Conservation (phyloP, 805 yeast genomes). For the Candida andamanensis region DNA sequence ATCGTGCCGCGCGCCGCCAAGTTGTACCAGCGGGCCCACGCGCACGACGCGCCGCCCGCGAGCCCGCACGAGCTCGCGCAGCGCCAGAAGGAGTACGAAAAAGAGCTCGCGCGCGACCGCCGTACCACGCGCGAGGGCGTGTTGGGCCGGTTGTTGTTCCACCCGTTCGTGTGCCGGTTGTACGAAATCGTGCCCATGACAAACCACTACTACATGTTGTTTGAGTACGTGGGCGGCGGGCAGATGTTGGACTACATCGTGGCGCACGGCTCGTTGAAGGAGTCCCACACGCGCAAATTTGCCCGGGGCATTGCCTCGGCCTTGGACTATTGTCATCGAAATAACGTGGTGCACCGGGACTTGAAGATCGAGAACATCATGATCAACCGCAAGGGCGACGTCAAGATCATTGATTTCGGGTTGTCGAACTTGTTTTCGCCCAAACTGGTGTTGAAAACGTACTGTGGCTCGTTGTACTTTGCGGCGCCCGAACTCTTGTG, state of each 20-base stretch:
- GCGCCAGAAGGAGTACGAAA: constrained; percentile 66
- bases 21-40: constrained; percentile 66
- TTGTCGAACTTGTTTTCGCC: constrained; percentile 80
- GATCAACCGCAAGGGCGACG: constrained; percentile 90
- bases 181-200: constrained; percentile 96
- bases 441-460: constrained; percentile 73
- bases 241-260: constrained; percentile 96
- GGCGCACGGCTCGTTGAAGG: constrained; percentile 91
- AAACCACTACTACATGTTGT: constrained; percentile 92
- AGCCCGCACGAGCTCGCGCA: constrained; percentile 53
- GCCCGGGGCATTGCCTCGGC: constrained; percentile 95
- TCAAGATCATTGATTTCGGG: constrained; percentile 95
- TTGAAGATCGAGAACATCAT: constrained; percentile 93
- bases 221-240: constrained; percentile 96
- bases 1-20: constrained; percentile 88
- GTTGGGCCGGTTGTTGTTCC: constrained; percentile 80
- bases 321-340: constrained; percentile 85
- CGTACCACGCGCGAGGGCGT: constrained; percentile 96
- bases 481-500: constrained; percentile 96
- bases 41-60: constrained; percentile 60
- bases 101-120: constrained; percentile 84
- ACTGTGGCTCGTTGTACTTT: constrained; percentile 95
- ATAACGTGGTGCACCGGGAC: constrained; percentile 95
- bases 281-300: constrained; percentile 88
- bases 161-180: constrained; percentile 85